Base-by-base conservation (phyloP, 129 eudicot genomes). In the Centella asiatica region DNA sequence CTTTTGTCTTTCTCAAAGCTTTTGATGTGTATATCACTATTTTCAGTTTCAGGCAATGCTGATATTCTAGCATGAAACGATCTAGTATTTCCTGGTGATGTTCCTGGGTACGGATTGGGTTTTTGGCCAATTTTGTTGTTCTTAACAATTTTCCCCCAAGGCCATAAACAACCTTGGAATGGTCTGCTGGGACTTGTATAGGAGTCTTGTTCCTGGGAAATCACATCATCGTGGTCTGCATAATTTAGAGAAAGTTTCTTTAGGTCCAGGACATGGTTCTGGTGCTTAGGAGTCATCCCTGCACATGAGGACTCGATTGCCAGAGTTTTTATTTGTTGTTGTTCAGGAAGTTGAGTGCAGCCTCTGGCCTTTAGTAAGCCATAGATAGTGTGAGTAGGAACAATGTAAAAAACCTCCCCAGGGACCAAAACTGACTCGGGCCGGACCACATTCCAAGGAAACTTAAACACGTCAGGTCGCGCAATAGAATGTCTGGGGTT, bases 401-500 rank as follows among this genome's bases (percentile, higher is more conserved):
- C 83, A 32, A 81, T 70, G 67, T 73, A 78, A 67, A 85, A 81
- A 44, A 78, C 94, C 65, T 76, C 69, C 22, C 88, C 94, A 32
- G 81, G 94, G 33, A 64, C 68, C 64, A 85, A 64, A 65, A 81
- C 48, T 2, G 88, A 76, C 32, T 78, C 94, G 1, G 88, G 94
- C 25, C 55, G 50, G 31, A 85, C 85, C 60, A 81, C 83, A 18
- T 76, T 68, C 71, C 65, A 57, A 0, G 94, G 94, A 44, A 61
- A 67, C 22, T 58, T 48, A 37, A 85, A 81, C 29, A 85, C 78
- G 37, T 85, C 88, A 1, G 88, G 88, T 17, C 88, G 69, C 1
- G 89, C 76, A 51, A 86, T 48, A 45, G 80, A 79, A 59, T 86
- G 89, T 47, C 86, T 66, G 0, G 95, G 89, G 66, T 86, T 76